Conservation (phyloP, 2,329 filamentous ascomycete species). For the Paraphaeosphaeria sporulosa region DNA sequence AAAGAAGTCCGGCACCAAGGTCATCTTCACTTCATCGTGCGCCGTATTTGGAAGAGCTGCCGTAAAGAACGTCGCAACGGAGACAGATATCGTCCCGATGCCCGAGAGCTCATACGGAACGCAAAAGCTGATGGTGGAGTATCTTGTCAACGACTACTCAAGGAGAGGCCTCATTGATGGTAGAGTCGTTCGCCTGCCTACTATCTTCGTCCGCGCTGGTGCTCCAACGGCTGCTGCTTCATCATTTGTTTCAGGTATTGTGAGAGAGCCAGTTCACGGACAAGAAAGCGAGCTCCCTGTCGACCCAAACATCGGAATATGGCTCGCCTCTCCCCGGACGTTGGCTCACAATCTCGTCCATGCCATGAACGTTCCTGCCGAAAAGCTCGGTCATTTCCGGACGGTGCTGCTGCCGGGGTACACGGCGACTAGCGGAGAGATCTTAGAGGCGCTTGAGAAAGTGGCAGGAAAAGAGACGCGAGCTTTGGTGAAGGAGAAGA, state of each 20-base stretch:
- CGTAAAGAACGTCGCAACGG: conserved; percentile 49
- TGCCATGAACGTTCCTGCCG: conserved; percentile 58
- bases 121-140: conserved; percentile 69
- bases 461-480: conserved; percentile 63
- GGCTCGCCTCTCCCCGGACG: conserved; percentile 64
- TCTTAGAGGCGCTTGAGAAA: conserved; percentile 63
- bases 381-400: conserved; percentile 60
- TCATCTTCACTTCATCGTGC: conserved; percentile 69
- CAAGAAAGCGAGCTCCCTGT: conserved; percentile 61
- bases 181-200: conserved; percentile 66
- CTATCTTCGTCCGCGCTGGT: conserved; percentile 68
- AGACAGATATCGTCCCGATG: conserved; percentile 61
- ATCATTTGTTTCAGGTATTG: conserved; percentile 69
- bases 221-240: conserved; percentile 68
- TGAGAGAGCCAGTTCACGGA: conserved; percentile 68
- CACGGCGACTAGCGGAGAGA: conserved; percentile 62
- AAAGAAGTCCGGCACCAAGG: conserved; percentile 61
- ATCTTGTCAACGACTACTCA: conserved; percentile 69
- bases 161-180: conserved; percentile 66
- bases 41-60: conserved; percentile 69
- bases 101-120: conserved; percentile 70
- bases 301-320: conserved; percentile 60
- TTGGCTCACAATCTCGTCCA: conserved; percentile 63
- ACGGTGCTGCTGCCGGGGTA: conserved; percentile 63
- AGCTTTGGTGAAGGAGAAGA: conserved; percentile 60